Conservation (phyloP, 2,329 filamentous ascomycete species). For the Fusarium sp. region DNA sequence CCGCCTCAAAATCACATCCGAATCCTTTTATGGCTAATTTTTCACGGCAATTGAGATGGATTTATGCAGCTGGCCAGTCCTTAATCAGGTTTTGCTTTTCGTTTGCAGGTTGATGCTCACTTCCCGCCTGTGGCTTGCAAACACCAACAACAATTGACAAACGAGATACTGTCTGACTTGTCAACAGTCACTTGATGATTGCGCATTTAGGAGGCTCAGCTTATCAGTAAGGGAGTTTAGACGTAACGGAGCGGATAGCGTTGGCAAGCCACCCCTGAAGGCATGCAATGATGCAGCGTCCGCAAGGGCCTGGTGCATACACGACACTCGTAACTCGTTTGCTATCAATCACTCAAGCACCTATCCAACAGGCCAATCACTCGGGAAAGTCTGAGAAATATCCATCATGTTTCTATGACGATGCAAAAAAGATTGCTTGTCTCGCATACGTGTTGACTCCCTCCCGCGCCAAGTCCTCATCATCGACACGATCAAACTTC, state of each 20-base stretch:
- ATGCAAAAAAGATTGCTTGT: constrained; percentile 21
- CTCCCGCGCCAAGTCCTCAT: constrained; percentile 33
- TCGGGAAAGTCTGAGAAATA: no score
- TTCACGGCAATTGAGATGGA: neutral
- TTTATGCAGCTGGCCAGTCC: neutral
- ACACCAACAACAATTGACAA: constrained; percentile 62
- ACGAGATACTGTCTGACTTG: neutral
- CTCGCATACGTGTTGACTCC: constrained; percentile 53
- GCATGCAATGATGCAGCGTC: no score
- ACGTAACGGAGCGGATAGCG: no score
- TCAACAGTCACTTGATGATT: neutral
- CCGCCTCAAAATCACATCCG: neutral
- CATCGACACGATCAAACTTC: constrained; percentile 28
- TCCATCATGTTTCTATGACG: neutral
- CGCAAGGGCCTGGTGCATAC: no score
- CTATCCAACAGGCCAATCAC: no score
- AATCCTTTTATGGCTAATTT: no score
- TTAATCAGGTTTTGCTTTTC: neutral
- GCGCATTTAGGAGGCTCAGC: no score
- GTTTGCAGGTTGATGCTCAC: neutral
- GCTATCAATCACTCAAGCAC: no score
- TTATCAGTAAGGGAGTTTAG: neutral
- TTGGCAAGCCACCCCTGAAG: no score
- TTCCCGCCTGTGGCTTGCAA: neutral
- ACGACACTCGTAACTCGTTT: no score